Evolutionary conservation across 2,329 filamentous ascomycete genomes (phyloP).

Genomic region (Aspergillus sclerotialis): DNA sequence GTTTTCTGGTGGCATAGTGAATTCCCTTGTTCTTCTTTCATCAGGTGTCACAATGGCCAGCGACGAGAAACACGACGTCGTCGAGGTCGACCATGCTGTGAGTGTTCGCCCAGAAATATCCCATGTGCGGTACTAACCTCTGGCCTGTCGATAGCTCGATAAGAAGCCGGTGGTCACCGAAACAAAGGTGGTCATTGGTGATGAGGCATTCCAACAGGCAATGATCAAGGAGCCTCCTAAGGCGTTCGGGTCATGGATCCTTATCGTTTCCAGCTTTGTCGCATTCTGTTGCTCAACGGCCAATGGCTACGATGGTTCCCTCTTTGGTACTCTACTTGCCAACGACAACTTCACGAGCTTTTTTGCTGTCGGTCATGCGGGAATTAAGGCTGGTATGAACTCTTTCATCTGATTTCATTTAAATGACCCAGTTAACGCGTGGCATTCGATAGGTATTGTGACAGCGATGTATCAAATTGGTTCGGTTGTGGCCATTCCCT

Average conservation of each 20-base stretch:
- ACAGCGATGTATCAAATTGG: constrained; percentile 42
- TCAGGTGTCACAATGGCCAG: background rate
- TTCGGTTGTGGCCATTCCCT: constrained; percentile 38
- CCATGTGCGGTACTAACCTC: too few species aligned
- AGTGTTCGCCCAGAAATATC: background rate
- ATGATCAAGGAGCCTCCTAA: background rate
- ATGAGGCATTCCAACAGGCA: background rate
- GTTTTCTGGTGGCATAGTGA: too few species aligned
- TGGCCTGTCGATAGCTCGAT: background rate
- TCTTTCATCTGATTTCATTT: too few species aligned
- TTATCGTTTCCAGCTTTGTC: background rate
- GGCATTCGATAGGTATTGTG: background rate
- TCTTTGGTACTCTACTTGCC: constrained; percentile 47
- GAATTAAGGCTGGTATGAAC: constrained; percentile 39
- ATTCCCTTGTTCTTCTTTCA: too few species aligned
- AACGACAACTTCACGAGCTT: constrained; percentile 40
- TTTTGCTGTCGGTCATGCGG: constrained; percentile 36
- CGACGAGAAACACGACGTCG: background rate
- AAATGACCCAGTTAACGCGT: too few species aligned
- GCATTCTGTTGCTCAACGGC: constrained; percentile 28
- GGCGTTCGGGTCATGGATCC: background rate
- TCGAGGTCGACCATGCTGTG: background rate
- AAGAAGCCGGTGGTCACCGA: background rate
- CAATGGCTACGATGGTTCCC: constrained; percentile 40
- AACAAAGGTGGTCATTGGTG: background rate